Base-by-base conservation (phyloP, 1,284 basidiomycete species). In the Cryptococcus depauperatus region DNA sequence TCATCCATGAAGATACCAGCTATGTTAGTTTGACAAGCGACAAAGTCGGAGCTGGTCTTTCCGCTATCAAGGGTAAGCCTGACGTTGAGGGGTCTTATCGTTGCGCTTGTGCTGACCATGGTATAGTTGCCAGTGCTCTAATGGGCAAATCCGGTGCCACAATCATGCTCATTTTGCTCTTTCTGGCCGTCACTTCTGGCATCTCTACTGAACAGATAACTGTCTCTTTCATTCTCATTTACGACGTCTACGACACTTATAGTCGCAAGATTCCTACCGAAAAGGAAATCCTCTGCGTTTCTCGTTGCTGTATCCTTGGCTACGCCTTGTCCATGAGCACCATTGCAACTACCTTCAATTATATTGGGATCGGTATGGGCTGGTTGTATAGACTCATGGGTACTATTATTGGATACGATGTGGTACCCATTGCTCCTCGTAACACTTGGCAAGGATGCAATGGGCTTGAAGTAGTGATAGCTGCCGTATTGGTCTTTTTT, bases 191-290 rank as follows among this genome's bases (percentile, higher is more conserved):
- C 52, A 93, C 88, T 0, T 85, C 83, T 14, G 86, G 88, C 0
- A 83, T 83, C 16, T 82, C 82, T 19, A 90, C 91, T 4, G 90
- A 96, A 69, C 77, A 92, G 43, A 91, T 93, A 56, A 90, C 90
- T 1, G 84, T 87, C 2, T 85, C 64, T 14, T 80, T 80, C 1
- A 61, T 90, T 44, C 62, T 89, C 58, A 89, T 87, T 0, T 90
- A 87, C 59, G 87, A 90, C 68, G 75, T 84, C 35, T 80, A 79
- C 70, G 64, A 57, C 9, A 54, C 55, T 42, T 81, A 82, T 69
- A 68, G 82, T 67, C 79, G 81, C 59, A 76, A 75, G 3, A 53
- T 73, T 13, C 79, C 82, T 5, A 76, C 74, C 18, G 78, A 81
- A 56, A 69, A 69, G 34, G 77, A 82, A 62, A 76, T 82, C 37